These are phyloP conservation scores for Solanum ossicruentum DNA, from an alignment of 257 asterid genomes.

Conservation along the genomic window DNA sequence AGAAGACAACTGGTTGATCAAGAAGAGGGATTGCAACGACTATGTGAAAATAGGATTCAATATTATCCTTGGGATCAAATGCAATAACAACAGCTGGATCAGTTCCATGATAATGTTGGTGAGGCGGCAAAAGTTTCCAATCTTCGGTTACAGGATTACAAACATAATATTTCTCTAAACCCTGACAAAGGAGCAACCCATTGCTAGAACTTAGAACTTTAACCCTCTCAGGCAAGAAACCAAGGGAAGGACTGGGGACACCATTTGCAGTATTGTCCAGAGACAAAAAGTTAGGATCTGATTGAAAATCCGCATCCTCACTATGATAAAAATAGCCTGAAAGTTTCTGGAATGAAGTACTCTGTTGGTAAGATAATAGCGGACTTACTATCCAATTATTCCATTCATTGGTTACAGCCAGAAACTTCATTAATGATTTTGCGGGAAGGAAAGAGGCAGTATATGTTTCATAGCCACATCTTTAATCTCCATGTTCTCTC, in stretches of 20 bases:
- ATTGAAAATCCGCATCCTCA: not conserved
- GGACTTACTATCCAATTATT: slow-evolving; percentile 24
- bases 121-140: slow-evolving; percentile 17
- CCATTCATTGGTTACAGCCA: slow-evolving; percentile 33
- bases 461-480: slow-evolving; percentile 6
- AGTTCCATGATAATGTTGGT: not conserved
- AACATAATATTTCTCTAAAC: slow-evolving; percentile 7
- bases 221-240: slow-evolving; percentile 8
- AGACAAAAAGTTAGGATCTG: not conserved
- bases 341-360: slow-evolving; percentile 18
- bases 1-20: slow-evolving; percentile 3
- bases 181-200: slow-evolving; percentile 28
- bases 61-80: slow-evolving; percentile 21
- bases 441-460: slow-evolving; percentile 41
- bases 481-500: slow-evolving; percentile 4
- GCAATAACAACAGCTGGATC: slow-evolving; percentile 24
- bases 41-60: slow-evolving; percentile 11
- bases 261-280: slow-evolving; percentile 18
- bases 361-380: slow-evolving; percentile 22
- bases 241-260: slow-evolving; percentile 9
- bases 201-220: slow-evolving; percentile 15
- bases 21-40: slow-evolving; percentile 11
- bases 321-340: slow-evolving; percentile 30
- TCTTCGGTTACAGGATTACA: slow-evolving; percentile 29
- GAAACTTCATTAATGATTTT: slow-evolving; percentile 20